Conservation (phyloP, 495 filamentous ascomycete species). For the Penicillium silybi region DNA sequence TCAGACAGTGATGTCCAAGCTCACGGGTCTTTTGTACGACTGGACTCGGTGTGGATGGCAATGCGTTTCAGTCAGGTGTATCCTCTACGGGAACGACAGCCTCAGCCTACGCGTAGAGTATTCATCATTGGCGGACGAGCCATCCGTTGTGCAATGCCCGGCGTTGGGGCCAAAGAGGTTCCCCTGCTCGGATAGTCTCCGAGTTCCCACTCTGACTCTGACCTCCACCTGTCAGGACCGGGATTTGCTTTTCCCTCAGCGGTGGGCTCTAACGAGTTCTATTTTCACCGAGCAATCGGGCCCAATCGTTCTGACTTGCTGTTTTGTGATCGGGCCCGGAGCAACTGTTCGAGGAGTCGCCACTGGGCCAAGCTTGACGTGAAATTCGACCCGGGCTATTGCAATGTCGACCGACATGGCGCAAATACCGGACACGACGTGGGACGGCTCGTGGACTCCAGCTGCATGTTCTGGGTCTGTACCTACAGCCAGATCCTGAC, state of each 20-base stretch:
- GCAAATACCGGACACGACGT: constrained; percentile 7
- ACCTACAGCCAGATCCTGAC: constrained; percentile 17
- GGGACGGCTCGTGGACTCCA: not conserved
- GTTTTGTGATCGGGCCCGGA: not conserved
- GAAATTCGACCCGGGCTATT: constrained; percentile 6
- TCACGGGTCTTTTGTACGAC: constrained; percentile 3
- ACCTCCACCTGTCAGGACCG: constrained; percentile 7
- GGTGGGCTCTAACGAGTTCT: not conserved
- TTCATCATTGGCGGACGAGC: not conserved
- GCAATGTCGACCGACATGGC: constrained; percentile 11
- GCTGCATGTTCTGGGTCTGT: constrained; percentile 13
- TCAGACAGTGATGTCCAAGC: constrained; percentile 13
- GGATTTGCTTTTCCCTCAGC: constrained; percentile 15
- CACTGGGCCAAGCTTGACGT: not conserved
- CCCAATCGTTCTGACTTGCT: not conserved
- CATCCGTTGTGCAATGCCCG: no score
- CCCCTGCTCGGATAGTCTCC: constrained; percentile 1
- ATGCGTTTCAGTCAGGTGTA: constrained; percentile 12
- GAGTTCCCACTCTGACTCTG: not conserved
- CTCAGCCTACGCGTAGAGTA: constrained; percentile 6
- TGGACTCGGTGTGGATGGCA: constrained; percentile 9
- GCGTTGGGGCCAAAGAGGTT: no score
- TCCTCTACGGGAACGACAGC: constrained; percentile 6
- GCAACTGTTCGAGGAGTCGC: not conserved
- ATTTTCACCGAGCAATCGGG: no score